Evolutionary conservation across 352 stramenopile genomes (phyloP).

Genomic region (Plasmopara viticola): DNA sequence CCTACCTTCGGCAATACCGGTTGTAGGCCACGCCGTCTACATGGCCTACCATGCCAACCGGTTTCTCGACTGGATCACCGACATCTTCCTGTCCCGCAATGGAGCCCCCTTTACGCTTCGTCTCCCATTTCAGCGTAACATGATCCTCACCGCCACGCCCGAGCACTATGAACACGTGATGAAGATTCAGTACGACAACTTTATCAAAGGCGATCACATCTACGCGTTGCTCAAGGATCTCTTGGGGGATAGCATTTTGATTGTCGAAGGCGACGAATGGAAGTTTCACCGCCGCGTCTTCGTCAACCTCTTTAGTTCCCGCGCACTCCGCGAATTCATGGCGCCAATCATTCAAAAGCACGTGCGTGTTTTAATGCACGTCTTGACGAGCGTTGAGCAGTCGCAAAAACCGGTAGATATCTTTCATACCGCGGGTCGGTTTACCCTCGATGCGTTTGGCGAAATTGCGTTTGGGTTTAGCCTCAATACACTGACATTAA

Average conservation of each 20-base stretch:
- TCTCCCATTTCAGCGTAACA: slow-evolving; percentile 21
- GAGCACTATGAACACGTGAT: slow-evolving; percentile 47
- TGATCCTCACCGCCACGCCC: slow-evolving; percentile 25
- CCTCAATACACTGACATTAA: slow-evolving; percentile 18
- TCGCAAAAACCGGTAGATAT: slow-evolving; percentile 15
- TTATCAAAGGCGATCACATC: slow-evolving; percentile 58
- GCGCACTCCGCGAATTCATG: slow-evolving; percentile 45
- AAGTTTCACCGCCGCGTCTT: slow-evolving; percentile 68
- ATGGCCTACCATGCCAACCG: slow-evolving; percentile 19
- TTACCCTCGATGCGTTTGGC: slow-evolving; percentile 31
- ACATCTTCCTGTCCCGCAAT: slow-evolving; percentile 16
- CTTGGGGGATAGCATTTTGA: slow-evolving; percentile 70
- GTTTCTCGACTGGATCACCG: slow-evolving; percentile 30
- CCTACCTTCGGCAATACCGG: slow-evolving; percentile 24
- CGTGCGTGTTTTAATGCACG: slow-evolving; percentile 27
- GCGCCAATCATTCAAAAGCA: slow-evolving; percentile 35
- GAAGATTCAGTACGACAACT: slow-evolving; percentile 66
- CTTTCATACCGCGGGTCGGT: slow-evolving; percentile 17
- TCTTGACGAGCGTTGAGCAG: slow-evolving; percentile 5
- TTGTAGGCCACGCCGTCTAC: slow-evolving; percentile 27
- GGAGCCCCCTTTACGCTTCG: slow-evolving; percentile 18
- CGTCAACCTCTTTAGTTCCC: slow-evolving; percentile 81
- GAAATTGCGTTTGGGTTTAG: slow-evolving; percentile 34
- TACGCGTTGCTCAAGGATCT: slow-evolving; percentile 41
- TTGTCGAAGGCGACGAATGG: slow-evolving; percentile 55